Conservation (phyloP, 2,329 filamentous ascomycete genomes). For the Pseudocercospora eumusae region DNA sequence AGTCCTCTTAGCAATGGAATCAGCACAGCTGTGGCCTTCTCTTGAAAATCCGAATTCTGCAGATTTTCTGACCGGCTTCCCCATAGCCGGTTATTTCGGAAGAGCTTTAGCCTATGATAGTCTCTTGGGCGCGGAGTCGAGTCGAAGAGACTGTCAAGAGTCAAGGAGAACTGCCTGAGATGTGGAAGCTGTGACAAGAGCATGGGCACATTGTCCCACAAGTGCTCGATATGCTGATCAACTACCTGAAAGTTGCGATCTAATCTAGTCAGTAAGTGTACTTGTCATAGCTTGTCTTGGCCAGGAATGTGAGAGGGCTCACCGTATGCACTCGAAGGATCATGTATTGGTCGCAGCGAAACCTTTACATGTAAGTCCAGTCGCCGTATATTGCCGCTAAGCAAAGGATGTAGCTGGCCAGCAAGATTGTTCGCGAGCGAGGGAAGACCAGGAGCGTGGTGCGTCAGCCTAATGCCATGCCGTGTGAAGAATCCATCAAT, state of each 20-base stretch:
- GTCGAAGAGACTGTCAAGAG: conserved; percentile 18
- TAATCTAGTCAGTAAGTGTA: background rate
- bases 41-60: conserved; percentile 11
- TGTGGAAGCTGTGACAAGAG: conserved; percentile 10
- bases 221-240: conserved; percentile 12
- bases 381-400: conserved; percentile 13
- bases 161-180: conserved; percentile 11
- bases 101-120: conserved; percentile 11
- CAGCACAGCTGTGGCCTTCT: conserved; percentile 5
- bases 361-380: conserved; percentile 15
- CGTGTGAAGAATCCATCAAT: conserved; percentile 16
- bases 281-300: background rate
- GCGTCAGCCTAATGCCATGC: conserved; percentile 12
- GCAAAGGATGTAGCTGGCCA: conserved; percentile 16
- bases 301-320: background rate
- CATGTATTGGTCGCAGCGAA: conserved; percentile 14
- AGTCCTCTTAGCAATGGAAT: conserved; percentile 14
- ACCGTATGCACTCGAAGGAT: conserved; percentile 2
- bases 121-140: conserved; percentile 19
- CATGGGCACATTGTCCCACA: background rate
- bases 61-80: conserved; percentile 9
- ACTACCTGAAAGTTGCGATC: conserved; percentile 15
- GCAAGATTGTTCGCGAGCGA: conserved; percentile 2
- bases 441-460: conserved; percentile 14
- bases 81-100: conserved; percentile 2